These are phyloP conservation scores for Miscanthus sacchariflorus DNA, from an alignment of 202 grass and related monocot species.

Conservation along the genomic window DNA sequence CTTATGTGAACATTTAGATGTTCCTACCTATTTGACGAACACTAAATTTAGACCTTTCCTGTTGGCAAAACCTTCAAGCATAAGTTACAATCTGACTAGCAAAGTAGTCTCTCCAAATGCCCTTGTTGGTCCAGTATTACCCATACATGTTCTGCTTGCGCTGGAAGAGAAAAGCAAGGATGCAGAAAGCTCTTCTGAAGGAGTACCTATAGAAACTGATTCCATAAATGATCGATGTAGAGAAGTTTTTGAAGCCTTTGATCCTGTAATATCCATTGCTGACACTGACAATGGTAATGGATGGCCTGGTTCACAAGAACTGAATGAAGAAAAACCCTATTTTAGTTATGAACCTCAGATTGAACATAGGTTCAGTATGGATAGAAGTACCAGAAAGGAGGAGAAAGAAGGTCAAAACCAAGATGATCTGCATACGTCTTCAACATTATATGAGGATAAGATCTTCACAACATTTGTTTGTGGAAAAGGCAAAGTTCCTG, in stretches of 20 bases:
- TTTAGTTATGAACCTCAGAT: conserved; percentile 75
- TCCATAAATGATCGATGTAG: conserved; percentile 56
- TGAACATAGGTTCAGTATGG: conserved; percentile 37
- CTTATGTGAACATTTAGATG: conserved; percentile 71
- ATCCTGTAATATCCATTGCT: conserved; percentile 69
- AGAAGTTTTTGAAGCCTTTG: conserved; percentile 68
- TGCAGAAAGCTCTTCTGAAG: conserved; percentile 33
- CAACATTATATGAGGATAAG: conserved; percentile 48
- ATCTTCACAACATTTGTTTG: conserved; percentile 77
- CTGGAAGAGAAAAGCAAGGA: conserved; percentile 62
- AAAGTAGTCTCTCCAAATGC: conserved; percentile 52
- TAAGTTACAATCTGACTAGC: conserved; percentile 60
- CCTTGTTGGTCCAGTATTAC: conserved; percentile 82
- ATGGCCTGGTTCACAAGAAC: conserved; percentile 48
- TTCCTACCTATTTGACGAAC: conserved; percentile 50
- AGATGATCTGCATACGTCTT: conserved; percentile 35
- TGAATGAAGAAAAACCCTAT: conserved; percentile 64
- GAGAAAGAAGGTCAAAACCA: conserved; percentile 48
- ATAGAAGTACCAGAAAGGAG: conserved; percentile 38
- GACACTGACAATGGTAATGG: conserved; percentile 42
- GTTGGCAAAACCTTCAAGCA: conserved; percentile 67
- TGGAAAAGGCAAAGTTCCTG: conserved; percentile 49
- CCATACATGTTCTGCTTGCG: conserved; percentile 80
- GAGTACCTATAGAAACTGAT: conserved; percentile 45
- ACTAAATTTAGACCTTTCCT: conserved; percentile 61